These are phyloP conservation scores for Fusarium acutatum DNA, from an alignment of 2,329 filamentous ascomycete genomes.

Conservation along the genomic window DNA sequence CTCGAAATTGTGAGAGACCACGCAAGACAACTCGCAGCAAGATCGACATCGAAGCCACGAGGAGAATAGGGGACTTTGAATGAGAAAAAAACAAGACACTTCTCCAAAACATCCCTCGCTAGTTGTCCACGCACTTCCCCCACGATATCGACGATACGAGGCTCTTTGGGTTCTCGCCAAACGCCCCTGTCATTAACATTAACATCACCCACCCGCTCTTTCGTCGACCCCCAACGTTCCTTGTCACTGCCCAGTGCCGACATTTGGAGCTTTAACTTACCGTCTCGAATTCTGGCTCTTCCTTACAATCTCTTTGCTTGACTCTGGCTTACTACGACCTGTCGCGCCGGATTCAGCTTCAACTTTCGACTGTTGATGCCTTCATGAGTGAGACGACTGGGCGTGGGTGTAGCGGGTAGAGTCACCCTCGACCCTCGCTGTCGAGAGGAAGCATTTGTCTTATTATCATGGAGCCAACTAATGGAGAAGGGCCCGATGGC, in stretches of 20 bases:
- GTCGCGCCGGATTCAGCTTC: constrained; percentile 10
- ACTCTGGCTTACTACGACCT: background rate
- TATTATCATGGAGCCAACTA: constrained; percentile 44
- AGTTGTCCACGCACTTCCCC: constrained; percentile 4
- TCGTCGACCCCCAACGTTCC: constrained; percentile 38
- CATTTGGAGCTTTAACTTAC: constrained; percentile 13
- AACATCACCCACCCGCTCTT: constrained; percentile 26
- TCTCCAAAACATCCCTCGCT: constrained; percentile 19
- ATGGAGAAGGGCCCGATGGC: constrained; percentile 72
- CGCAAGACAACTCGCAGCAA: constrained; percentile 40
- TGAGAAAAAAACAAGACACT: constrained; percentile 31
- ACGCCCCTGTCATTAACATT: constrained; percentile 30
- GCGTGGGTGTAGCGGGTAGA: constrained; percentile 50
- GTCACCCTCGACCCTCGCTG: constrained; percentile 43
- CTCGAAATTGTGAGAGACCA: constrained; percentile 45
- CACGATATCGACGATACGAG: constrained; percentile 1
- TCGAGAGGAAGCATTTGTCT: constrained; percentile 39
- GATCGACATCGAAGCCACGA: constrained; percentile 42
- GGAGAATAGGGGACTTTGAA: constrained; percentile 38
- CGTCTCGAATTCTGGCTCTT: background rate
- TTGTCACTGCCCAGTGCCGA: constrained; percentile 35
- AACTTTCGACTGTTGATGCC: constrained; percentile 36
- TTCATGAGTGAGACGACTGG: constrained; percentile 42
- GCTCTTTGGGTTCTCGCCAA: constrained; percentile 24
- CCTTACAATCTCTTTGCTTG: background rate